A percentile compares a stretch with the other conserved stretches of the same genome.
These are phyloP conservation scores for Cryptomeria japonica DNA, from an alignment of 75 land plant genomes.

Conservation along the genomic window DNA sequence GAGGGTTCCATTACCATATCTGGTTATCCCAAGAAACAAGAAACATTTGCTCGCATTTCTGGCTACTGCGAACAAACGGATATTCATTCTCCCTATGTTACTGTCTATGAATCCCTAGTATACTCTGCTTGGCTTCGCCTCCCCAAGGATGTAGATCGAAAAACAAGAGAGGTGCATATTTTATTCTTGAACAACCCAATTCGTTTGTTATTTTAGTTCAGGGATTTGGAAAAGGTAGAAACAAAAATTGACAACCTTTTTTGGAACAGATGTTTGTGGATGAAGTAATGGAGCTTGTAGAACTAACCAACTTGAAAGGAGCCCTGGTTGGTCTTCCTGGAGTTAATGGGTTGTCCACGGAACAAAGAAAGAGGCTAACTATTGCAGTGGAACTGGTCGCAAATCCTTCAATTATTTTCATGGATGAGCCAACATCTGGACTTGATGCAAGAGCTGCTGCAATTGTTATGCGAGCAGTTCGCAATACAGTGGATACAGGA, in stretches of 20 bases:
- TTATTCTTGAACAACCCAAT: not conserved
- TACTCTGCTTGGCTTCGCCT: too few species aligned
- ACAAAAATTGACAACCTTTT: not conserved
- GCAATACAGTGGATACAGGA: slow-evolving; percentile 90
- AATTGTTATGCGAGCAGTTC: slow-evolving; percentile 85
- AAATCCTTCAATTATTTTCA: slow-evolving; percentile 84
- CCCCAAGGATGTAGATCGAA: slow-evolving; percentile 25
- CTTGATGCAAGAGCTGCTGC: slow-evolving; percentile 92
- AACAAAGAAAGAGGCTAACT: slow-evolving; percentile 78
- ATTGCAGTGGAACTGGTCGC: slow-evolving; percentile 81
- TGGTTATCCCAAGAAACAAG: slow-evolving; percentile 70
- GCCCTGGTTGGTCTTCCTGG: slow-evolving; percentile 84
- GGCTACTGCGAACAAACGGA: too few species aligned
- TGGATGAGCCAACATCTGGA: slow-evolving; percentile 94
- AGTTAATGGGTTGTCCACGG: slow-evolving; percentile 78
- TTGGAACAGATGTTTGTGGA: slow-evolving; percentile 72
- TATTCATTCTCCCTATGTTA: too few species aligned
- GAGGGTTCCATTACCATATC: slow-evolving; percentile 57
- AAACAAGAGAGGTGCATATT: slow-evolving; percentile 42
- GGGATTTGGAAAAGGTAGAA: not conserved
- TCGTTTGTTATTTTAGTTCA: not conserved
- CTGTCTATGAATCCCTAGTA: too few species aligned
- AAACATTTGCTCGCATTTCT: too few species aligned
- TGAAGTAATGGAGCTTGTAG: slow-evolving; percentile 86
- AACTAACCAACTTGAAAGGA: slow-evolving; percentile 46